phyloP scores from a whole-genome alignment of 2,329 filamentous ascomycete species.

The Teratosphaeria gauchensis region DNA sequence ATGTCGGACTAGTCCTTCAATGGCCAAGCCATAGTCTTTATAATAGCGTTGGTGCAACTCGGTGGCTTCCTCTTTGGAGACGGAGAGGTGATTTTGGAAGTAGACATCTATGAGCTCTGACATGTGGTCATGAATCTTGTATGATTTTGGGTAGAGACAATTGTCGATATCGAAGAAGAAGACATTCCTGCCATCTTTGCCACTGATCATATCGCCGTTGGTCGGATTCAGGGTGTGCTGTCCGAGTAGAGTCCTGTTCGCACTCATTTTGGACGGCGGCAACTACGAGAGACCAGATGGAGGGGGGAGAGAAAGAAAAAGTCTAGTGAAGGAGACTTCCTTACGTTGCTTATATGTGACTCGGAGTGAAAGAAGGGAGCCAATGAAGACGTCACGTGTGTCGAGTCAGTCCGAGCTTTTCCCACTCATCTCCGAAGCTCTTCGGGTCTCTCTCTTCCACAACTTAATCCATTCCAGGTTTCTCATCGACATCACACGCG shows the following conservation, averaged over 20 bases:
- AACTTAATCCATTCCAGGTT: no score
- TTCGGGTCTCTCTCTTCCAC: no score
- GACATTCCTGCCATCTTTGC: slow-evolving; percentile 1
- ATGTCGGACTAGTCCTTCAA: slow-evolving; percentile 85
- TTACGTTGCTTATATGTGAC: not conserved
- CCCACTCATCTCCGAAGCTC: not conserved
- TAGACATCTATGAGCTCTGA: slow-evolving; percentile 64
- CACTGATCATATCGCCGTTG: not conserved
- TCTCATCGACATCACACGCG: not conserved
- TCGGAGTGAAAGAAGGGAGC: not conserved
- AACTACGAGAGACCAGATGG: not conserved
- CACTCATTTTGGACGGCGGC: not conserved
- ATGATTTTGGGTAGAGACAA: slow-evolving; percentile 74
- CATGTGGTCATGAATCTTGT: slow-evolving; percentile 83
- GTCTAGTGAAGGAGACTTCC: not conserved
- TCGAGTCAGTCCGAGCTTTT: not conserved
- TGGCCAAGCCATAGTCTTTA: slow-evolving; percentile 89
- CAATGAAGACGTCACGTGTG: not conserved
- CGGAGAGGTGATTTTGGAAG: slow-evolving; percentile 59
- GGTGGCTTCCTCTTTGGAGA: slow-evolving; percentile 69
- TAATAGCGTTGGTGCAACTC: slow-evolving; percentile 88
- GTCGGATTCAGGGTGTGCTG: not conserved
- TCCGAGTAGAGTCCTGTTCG: not conserved
- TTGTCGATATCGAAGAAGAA: slow-evolving; percentile 95
- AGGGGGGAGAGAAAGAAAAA: not conserved